Base-by-base conservation (phyloP, 345 rosid species). In the Fremontodendron californicum region DNA sequence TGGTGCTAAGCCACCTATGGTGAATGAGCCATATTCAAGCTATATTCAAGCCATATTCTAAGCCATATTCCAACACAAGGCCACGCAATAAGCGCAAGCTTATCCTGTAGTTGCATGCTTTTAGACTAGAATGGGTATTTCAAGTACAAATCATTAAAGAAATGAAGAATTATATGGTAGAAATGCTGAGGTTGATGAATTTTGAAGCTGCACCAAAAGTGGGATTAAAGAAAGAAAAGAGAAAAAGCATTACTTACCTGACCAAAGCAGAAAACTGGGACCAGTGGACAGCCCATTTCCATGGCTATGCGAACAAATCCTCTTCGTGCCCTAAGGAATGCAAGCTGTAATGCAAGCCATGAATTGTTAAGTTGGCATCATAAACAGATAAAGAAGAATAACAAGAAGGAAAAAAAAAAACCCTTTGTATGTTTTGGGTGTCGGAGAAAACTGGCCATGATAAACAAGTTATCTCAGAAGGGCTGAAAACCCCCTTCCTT, bases 181-280 rank as follows among this genome's bases (percentile, higher is more conserved):
- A 60, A 60, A 29, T 11, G 37, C 19, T 60, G 15, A 54, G 3
- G 23, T 23, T 9, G 23, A 25, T 10, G 5, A 27, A 60, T 60
- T 60, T 4, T 60, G 18, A 27, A 60, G 64, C 16, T 4, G 37
- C 8, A 4, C 2, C 1, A 12, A 60, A 27, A 60, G 6, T n/a
- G 5, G 6, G 13, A 10, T 9, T 0, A 8, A 27, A n/a, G 11
- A 54, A 54, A n/a, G 11, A n/a, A 54, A n/a, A n/a, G 11, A 15
- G 6, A 25, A 46, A 35, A 51, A 43, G 45, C 57, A 78, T 61
- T 37, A 45, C 43, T 57, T 84, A 93, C 98, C 84, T 93, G 99
- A 75, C 99, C 98, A 75, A 86, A 95, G 89, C 92, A 84, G 92
- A 95, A 91, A 79, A 95, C 97, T 31, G 99, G 99, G 84, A 95